Evolutionary conservation across 441 rosid species (phyloP).

Genomic region (Hypseocharis bilobata): DNA sequence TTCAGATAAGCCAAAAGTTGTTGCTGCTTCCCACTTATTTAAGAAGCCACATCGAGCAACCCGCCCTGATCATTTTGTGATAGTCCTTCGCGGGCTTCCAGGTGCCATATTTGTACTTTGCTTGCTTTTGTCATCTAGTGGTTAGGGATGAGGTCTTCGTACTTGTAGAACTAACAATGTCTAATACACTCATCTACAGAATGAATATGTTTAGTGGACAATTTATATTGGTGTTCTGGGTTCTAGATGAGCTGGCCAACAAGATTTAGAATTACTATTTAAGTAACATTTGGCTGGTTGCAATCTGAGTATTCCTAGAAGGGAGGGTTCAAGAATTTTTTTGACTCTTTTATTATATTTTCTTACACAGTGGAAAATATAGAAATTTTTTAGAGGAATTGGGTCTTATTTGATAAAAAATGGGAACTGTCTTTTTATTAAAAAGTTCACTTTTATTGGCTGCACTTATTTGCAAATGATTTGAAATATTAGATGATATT

Average conservation of each 20-base stretch:
- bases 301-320: not conserved
- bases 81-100: constrained; percentile 83
- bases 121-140: not conserved
- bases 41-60: constrained; percentile 51
- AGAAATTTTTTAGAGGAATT: not conserved
- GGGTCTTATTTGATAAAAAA: not conserved
- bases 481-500: not conserved
- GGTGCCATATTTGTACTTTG: constrained; percentile 29
- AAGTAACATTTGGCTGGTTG: not conserved
- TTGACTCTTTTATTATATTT: too few species aligned
- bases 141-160: not conserved
- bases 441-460: not conserved
- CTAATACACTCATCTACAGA: too few species aligned
- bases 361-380: not conserved
- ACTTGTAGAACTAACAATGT: not conserved
- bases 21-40: constrained; percentile 62
- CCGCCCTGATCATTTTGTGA: constrained; percentile 71
- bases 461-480: not conserved
- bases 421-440: too few species aligned
- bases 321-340: not conserved
- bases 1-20: constrained; percentile 39
- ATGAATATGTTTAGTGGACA: too few species aligned
- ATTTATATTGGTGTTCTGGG: not conserved
- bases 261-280: not conserved
- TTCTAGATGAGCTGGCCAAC: not conserved